These are phyloP conservation scores for Penicillium odoratum DNA, from an alignment of 495 filamentous ascomycete species.

Conservation along the genomic window DNA sequence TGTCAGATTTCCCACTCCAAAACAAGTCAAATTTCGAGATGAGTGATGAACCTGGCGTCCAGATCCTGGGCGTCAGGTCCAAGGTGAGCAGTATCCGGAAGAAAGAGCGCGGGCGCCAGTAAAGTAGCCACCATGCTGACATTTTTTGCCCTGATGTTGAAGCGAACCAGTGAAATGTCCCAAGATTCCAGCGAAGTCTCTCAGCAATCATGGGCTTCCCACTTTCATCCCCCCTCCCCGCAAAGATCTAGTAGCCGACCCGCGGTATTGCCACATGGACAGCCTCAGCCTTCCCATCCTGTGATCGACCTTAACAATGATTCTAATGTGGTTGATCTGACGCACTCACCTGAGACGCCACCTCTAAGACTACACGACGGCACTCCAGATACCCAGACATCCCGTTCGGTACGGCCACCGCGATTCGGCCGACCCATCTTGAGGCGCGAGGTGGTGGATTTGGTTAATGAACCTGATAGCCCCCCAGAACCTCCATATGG, in stretches of 20 bases:
- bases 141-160: conserved; percentile 3
- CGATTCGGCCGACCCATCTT: conserved; percentile 38
- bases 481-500: conserved; percentile 15
- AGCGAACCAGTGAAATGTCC: conserved; percentile 46
- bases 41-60: conserved; percentile 40
- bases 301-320: too few species aligned
- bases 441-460: conserved; percentile 34
- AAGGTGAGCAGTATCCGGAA: conserved; percentile 33
- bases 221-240: conserved; percentile 21
- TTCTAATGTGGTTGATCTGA: conserved; percentile 53
- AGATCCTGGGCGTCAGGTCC: conserved; percentile 41
- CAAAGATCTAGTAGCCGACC: conserved; percentile 14
- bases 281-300: conserved; percentile 15
- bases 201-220: conserved; percentile 23
- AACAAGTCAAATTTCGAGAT: conserved; percentile 22
- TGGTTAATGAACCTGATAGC: conserved; percentile 29
- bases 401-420: conserved; percentile 24
- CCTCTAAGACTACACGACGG: conserved; percentile 15
- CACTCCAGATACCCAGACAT: conserved; percentile 4
- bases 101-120: conserved; percentile 28
- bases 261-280: conserved; percentile 27
- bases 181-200: conserved; percentile 24
- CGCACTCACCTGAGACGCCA: conserved; percentile 47
- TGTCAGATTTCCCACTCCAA: background rate
- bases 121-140: conserved; percentile 9